Evolutionary conservation across 208 protist species (phyloP).

Genomic region (Tritrichomonas foetus): DNA sequence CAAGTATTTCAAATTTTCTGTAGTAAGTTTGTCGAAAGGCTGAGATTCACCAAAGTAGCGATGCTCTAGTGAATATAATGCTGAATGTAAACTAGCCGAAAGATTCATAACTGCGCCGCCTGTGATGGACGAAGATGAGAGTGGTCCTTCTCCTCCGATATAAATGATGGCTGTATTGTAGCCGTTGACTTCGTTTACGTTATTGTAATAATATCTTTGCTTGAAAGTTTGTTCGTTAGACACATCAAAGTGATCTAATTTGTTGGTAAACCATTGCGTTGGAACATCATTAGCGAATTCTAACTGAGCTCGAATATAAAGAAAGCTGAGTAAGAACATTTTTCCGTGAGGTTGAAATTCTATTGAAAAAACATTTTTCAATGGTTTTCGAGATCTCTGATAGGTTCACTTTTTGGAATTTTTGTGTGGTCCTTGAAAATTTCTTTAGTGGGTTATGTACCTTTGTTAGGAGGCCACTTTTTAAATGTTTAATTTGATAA

Average conservation of each 20-base stretch:
- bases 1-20: not conserved
- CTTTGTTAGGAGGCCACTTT: too few species aligned
- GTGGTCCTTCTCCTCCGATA: not conserved
- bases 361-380: too few species aligned
- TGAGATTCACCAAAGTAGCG: slow-evolving; percentile 1
- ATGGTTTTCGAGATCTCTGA: too few species aligned
- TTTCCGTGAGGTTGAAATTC: too few species aligned
- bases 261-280: not conserved
- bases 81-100: not conserved
- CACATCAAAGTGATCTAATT: not conserved
- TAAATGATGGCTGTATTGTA: not conserved
- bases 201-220: not conserved
- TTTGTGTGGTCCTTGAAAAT: too few species aligned
- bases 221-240: not conserved
- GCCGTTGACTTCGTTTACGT: too few species aligned
- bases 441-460: too few species aligned
- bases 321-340: too few species aligned
- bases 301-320: too few species aligned
- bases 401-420: too few species aligned
- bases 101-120: not conserved
- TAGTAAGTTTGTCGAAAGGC: not conserved
- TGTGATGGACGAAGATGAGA: not conserved
- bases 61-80: not conserved
- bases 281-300: not conserved
- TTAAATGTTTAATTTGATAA: too few species aligned